Conservation (phyloP, 1,139 yeast genomes). For the Yamadazyma buinensis region DNA sequence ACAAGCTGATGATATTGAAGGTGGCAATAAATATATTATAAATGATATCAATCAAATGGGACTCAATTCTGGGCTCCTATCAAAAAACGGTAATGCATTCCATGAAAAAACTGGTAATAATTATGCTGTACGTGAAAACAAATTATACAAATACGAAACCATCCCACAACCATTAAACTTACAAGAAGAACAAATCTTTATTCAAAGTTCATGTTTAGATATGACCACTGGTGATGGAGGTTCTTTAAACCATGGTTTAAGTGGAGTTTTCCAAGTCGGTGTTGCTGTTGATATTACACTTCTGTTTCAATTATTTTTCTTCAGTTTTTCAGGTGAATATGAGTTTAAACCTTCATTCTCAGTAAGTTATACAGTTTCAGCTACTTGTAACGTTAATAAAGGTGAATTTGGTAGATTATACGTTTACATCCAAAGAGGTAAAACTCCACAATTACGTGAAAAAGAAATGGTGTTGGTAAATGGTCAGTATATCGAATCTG, state of each 20-base stretch:
- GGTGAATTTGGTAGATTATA: conserved; percentile 5
- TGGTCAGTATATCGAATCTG: conserved; percentile 1
- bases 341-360: conserved; percentile 2
- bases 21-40: background rate
- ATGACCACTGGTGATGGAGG: conserved; percentile 5
- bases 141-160: conserved; percentile 1
- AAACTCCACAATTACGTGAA: conserved; percentile 4
- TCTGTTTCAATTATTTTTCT: conserved; percentile 1
- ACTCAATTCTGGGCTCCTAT: background rate
- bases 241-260: conserved; percentile 1
- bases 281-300: background rate
- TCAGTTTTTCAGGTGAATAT: conserved; percentile 1
- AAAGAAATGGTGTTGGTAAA: background rate
- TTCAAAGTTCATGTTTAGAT: conserved; percentile 4
- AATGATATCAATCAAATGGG: conserved; percentile 3
- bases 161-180: background rate
- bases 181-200: background rate
- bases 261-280: background rate
- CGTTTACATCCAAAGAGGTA: conserved; percentile 1
- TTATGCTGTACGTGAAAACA: conserved; percentile 1
- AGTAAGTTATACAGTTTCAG: conserved; percentile 1
- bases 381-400: conserved; percentile 2
- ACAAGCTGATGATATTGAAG: too few relatives aligned
- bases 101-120: conserved; percentile 2
- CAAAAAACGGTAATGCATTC: background rate